Base-by-base conservation (phyloP, 225 moss, liverwort and hornwort species). In the Asterella californica region DNA sequence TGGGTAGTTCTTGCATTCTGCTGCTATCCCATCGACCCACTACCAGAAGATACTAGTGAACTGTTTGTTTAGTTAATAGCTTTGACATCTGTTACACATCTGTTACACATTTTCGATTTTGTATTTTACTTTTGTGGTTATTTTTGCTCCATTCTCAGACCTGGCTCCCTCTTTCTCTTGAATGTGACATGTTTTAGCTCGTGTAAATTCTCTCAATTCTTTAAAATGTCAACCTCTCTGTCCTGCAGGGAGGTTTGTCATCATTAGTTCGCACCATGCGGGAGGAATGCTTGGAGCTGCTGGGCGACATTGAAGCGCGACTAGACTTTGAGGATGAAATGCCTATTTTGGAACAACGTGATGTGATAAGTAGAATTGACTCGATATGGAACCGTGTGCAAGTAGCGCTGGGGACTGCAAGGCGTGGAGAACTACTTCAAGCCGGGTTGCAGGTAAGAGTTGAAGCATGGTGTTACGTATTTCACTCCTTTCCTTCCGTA, bases 281-380 rank as follows among this genome's bases (percentile, higher is more conserved):
- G 68, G 79, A 89, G 84, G 90, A 99, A 85, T 94, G 92, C 89
- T 81, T 97, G 69, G 97, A 97, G 77, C 79, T 97, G 76, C 84
- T 97, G 33, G 97, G 94, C 67, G 97, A 97, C 79, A 92, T 97
- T 86, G 94, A 97, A 85, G 94, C 97, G 74, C 90, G 93, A 53
- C 83, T 97, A 75, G 97, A 97, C 85, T 97, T 97, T 53, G 94
- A 94, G 82, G 97, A 97, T 84, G 94, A 97, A 84, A 93, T 97
- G 93, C 94, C 97, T 74, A 83, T 34, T 71, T 78, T 97, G 81
- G 92, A 93, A 78, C 87, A 88, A 83, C 78, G 74, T 77, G 86
- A 86, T 55, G 82, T 94, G 45, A 80, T 90, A 74, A 78, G 76
- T 49, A 91, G 89, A 76, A 87, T 97, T 63, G 81, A 83, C 81